Evolutionary conservation across 345 rosid genomes (phyloP), one percentile per base, ranked within the genome.

Genomic region (Salix suchowensis): DNA sequence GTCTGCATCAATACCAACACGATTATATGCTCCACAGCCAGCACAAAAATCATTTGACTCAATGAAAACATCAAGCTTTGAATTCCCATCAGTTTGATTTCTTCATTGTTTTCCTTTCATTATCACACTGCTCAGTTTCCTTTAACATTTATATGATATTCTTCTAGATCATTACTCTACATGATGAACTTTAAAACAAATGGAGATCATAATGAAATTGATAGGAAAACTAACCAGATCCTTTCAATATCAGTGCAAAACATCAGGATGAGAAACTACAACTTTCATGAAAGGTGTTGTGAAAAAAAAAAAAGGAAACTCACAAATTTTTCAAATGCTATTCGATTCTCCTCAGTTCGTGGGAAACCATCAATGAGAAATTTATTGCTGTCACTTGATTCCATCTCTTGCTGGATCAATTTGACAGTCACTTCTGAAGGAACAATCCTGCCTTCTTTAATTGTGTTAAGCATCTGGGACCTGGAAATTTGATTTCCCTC

Each of bases 311-410:
- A 3, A 9, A 60, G 52, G 52, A 66, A 61, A 74, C 84, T 81
- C 72, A 81, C 84, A n/a, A 77, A 74, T 19, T 34, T 44, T 77
- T 81, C 84, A 65, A 62, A 81, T 16, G 81, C 73, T 1, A 74
- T 30, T 19, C 76, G 76, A 42, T 77, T 81, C 65, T 77, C 84
- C 54, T 81, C 84, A 46, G 46, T 77, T 36, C 84, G 72, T 2
- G 84, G 84, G 74, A 81, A 81, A 30, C 84, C 81, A 74, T 81
- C 84, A 64, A 81, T 77, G 28, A 81, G 81, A 67, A 81, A 70
- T 37, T 74, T 81, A 55, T 24, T 15, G 21, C 68, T 77, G 23
- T 74, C 71, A 46, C 78, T 74, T 69, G 81, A 70, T 52, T 81
- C 79, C 76, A 81, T 70, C 55, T 74, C 81, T 39, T 74, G 58